Base-by-base conservation (phyloP, 2,329 filamentous ascomycete species). In the Blastomyces silverae region DNA sequence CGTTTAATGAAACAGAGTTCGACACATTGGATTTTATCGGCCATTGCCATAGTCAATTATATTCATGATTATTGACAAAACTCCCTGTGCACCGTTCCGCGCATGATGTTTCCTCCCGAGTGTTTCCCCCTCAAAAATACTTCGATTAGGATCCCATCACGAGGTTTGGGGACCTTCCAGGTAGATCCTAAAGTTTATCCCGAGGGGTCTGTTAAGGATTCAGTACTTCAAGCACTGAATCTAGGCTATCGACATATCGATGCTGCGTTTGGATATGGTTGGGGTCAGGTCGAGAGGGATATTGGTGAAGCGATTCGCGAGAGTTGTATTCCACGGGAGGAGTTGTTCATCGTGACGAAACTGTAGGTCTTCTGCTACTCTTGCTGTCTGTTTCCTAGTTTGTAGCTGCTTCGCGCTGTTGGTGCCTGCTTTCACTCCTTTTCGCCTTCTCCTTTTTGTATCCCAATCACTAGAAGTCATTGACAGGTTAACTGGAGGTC, bases 331-430 rank as follows among this genome's bases (percentile, higher is more conserved):
- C 86, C 87, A 66, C 82, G 87, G 61, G 78, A 84, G 59, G 81
- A 89, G 63, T 77, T 89, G 67, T 89, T 89, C 75, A 79, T 89
- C 68, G 86, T 84, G 2, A 86, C 85, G 7, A 89, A 89, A 73
- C 77, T 89, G 81, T 84, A 63, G 66, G 75, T 63, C 71, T 20
- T 25, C 5, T n/a, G 22, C 10, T 25, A 50, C 22, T 25, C 48
- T 25, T 73, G 61, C 73, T 74, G 63, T 72, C 75, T 22, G n/a
- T 65, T 48, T 57, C 8, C 37, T 42, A 42, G 11, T 42, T 8
- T 42, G 37, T 42, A 42, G 11, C 37, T 42, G 37, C 37, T 42
- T 42, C 11, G 37, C 37, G 11, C 37, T 13, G 37, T 42, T 13
- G 11, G 37, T 42, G 37, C 37, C 37, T 11, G 8, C 37, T 48